Evolutionary conservation across 2,329 filamentous ascomycete genomes (phyloP).

Genomic region (Pseudogymnoascus sp.): DNA sequence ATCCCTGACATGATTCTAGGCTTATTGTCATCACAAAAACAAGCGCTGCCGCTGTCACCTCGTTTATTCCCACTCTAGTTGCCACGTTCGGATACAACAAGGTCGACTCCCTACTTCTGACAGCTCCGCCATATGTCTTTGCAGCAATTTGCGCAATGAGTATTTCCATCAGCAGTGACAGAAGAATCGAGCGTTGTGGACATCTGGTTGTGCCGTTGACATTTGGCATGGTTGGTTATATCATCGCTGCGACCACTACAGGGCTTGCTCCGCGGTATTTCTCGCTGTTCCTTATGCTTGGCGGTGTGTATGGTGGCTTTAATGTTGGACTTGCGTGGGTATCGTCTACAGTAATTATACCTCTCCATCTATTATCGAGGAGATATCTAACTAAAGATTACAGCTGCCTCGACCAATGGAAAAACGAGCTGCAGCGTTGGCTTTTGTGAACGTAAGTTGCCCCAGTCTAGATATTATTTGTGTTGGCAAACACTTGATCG

Average conservation of each 20-base stretch:
- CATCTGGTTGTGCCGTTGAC: constrained; percentile 17
- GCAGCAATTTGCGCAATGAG: constrained; percentile 6
- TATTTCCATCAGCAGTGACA: neutral
- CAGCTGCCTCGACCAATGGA: constrained; percentile 16
- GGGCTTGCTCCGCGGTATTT: constrained; percentile 19
- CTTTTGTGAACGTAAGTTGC: constrained; percentile 16
- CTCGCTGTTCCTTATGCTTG: constrained; percentile 16
- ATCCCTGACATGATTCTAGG: neutral
- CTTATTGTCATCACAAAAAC: constrained; percentile 5
- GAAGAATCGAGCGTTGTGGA: neutral
- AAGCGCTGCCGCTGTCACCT: constrained; percentile 15
- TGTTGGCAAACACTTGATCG: neutral
- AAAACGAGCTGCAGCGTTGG: constrained; percentile 20
- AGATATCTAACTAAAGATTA: neutral
- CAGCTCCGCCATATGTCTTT: constrained; percentile 20
- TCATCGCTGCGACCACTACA: constrained; percentile 15
- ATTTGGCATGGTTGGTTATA: constrained; percentile 17
- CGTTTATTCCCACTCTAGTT: constrained; percentile 27
- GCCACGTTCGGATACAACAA: constrained; percentile 16
- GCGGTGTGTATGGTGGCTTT: constrained; percentile 15
- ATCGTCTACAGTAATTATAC: constrained; percentile 11
- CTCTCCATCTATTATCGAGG: neutral
- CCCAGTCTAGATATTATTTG: neutral
- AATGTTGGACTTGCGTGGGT: constrained; percentile 19
- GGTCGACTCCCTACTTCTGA: constrained; percentile 17